Percentiles rank a stretch among this genome's conserved stretches.
These are phyloP conservation scores for Phaffia australis DNA, from an alignment of 768 basidiomycete species.

Conservation along the genomic window DNA sequence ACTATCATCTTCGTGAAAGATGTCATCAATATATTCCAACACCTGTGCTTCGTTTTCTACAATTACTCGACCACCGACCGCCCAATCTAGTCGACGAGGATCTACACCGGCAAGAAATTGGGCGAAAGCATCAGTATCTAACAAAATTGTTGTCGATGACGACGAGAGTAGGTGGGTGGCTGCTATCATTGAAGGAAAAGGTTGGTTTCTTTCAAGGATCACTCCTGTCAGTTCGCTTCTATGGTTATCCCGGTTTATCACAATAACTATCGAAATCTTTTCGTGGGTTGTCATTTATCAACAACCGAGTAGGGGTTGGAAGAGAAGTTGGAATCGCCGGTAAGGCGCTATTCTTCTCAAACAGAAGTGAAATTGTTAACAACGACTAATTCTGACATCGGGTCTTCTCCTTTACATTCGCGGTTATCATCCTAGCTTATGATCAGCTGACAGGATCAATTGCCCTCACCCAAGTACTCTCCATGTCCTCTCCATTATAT, in stretches of 20 bases:
- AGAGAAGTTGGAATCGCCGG: conserved; percentile 80
- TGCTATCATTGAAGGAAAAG: conserved; percentile 14
- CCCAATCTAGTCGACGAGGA: too few species aligned
- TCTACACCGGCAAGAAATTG: too few species aligned
- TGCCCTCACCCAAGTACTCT: conserved; percentile 56
- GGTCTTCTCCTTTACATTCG: conserved; percentile 34
- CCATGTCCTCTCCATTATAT: background rate
- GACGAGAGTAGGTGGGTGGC: conserved; percentile 13
- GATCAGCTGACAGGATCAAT: conserved; percentile 14
- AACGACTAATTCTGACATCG: conserved; percentile 1
- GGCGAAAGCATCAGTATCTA: too few species aligned
- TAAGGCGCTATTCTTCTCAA: conserved; percentile 40
- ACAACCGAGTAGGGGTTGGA: conserved; percentile 44
- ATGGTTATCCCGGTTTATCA: too few species aligned
- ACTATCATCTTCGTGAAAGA: too few species aligned
- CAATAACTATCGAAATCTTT: background rate
- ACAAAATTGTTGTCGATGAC: background rate
- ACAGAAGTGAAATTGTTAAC: background rate
- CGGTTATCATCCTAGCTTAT: background rate
- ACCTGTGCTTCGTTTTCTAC: too few species aligned
- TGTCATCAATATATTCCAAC: too few species aligned
- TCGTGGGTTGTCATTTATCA: background rate
- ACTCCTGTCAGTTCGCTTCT: background rate
- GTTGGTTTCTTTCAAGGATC: background rate
- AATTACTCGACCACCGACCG: too few species aligned